Conservation (phyloP, 768 basidiomycete species). For the Tulasnella sp. region DNA sequence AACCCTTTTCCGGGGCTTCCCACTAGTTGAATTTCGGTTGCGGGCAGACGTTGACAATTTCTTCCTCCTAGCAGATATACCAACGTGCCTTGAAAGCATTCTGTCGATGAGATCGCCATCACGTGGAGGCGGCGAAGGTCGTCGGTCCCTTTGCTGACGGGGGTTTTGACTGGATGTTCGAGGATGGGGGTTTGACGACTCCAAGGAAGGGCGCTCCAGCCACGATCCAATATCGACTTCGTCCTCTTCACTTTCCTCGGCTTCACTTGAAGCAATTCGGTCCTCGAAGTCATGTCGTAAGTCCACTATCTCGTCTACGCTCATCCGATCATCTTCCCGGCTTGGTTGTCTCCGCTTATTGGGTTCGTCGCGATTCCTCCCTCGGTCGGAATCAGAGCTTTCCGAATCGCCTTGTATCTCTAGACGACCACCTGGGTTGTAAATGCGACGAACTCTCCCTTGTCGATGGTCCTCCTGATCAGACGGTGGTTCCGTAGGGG, state of each 20-base stretch:
- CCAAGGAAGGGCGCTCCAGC: constrained; percentile 38
- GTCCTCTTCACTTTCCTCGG: constrained; percentile 42
- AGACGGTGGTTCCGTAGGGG: constrained; percentile 21
- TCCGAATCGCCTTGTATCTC: constrained; percentile 67
- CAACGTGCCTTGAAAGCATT: constrained; percentile 56
- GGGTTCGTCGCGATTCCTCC: not conserved
- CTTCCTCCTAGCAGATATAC: constrained; percentile 20
- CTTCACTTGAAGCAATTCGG: constrained; percentile 42
- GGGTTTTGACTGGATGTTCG: not conserved
- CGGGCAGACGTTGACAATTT: not conserved
- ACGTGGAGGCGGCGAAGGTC: constrained; percentile 39
- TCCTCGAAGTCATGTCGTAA: not conserved
- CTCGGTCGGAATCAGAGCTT: constrained; percentile 47
- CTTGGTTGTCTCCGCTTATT: not conserved
- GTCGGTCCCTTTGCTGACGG: constrained; percentile 9
- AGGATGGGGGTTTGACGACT: not conserved
- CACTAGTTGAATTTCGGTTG: constrained; percentile 48
- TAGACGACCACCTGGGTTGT: constrained; percentile 34
- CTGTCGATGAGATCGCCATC: constrained; percentile 64
- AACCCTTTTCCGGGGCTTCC: constrained; percentile 44
- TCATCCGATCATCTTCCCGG: constrained; percentile 3
- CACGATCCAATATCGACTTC: constrained; percentile 46
- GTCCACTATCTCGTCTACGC: not conserved
- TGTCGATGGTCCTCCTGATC: constrained; percentile 30
- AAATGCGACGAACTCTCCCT: constrained; percentile 33